Conservation (phyloP, 2,329 filamentous ascomycete genomes). For the Pseudogymnoascus sp. region DNA sequence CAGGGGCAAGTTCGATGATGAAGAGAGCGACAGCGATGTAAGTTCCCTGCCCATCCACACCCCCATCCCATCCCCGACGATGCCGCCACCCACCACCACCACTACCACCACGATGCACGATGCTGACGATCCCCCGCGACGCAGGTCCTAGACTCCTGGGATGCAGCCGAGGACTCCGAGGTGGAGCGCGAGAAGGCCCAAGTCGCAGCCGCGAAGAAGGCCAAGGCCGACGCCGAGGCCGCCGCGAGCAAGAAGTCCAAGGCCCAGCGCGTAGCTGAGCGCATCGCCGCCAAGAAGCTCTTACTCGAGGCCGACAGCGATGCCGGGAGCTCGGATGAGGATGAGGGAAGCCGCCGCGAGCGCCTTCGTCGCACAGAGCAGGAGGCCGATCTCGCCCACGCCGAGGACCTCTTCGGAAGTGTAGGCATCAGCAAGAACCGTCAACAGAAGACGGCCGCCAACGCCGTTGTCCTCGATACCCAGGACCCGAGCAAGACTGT, state of each 20-base stretch:
- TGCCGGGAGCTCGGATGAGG: constrained; percentile 54
- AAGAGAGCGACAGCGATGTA: constrained; percentile 77
- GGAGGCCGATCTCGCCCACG: constrained; percentile 81
- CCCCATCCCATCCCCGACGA: background rate
- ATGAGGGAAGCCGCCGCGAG: constrained; percentile 64
- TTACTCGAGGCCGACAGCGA: constrained; percentile 47
- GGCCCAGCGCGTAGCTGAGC: constrained; percentile 75
- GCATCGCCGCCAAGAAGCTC: constrained; percentile 51
- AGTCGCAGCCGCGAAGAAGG: constrained; percentile 77
- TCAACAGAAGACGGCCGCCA: constrained; percentile 56
- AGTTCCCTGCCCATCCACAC: constrained; percentile 26
- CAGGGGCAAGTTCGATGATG: constrained; percentile 74
- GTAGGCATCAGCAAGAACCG: constrained; percentile 58
- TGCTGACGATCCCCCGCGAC: constrained; percentile 8
- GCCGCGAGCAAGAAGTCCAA: constrained; percentile 88
- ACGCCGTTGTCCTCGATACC: constrained; percentile 59
- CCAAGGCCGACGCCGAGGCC: constrained; percentile 80
- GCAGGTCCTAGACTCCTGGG: constrained; percentile 92
- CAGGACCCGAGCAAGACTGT: constrained; percentile 69
- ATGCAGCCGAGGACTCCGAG: constrained; percentile 93
- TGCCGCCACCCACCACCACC: background rate
- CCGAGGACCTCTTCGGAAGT: constrained; percentile 79
- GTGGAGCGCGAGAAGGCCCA: constrained; percentile 91
- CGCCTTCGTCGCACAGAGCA: constrained; percentile 73
- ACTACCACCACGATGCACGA: background rate